Evolutionary conservation across 169 alveolate genomes (phyloP), one percentile per base, ranked within the genome.

Genomic region (Ichthyophthirius multifiliis): DNA sequence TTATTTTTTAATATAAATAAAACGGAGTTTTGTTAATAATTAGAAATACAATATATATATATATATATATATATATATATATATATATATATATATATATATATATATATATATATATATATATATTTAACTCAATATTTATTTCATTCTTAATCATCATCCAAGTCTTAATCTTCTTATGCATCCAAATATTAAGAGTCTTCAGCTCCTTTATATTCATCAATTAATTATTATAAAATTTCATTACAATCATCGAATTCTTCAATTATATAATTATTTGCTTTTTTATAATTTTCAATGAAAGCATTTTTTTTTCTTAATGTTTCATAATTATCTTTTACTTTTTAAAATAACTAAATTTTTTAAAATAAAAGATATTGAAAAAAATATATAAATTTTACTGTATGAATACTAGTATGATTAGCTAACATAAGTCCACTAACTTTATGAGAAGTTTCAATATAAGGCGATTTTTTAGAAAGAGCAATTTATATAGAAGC

Each of bases 391-490:
- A 27, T 7, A 27, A 45, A 9, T n/a, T 32, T 23, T 23, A 76
- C 89, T 12, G 90, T 79, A n/a, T 62, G 88, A 30, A 99, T 99
- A n/a, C 99, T 96, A 0, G 99, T 99, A 89, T 99, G 99, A 81
- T 99, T 99, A 4, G 99, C 99, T 87, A 99, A 90, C 99, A 98
- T 97, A 63, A 99, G 95, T 10, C 99, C 99, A 31, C 96, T 94
- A n/a, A 98, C 99, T 89, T 98, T 97, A 93, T 97, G 98, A 18
- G 97, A 93, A 13, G 98, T 96, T 27, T 92, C 98, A 35, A 96
- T 95, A 85, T 95, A 98, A 4, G 99, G 99, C 20, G 99, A 95
- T 76, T 98, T 99, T 74, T 98, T 97, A 31, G 99, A 96, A 37
- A 98, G 84, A 4, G 99, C 99, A 20, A 99, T 99, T 76, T 96